These are phyloP conservation scores for Leccinum subgranulosum DNA, from an alignment of 768 basidiomycete species.

Conservation along the genomic window DNA sequence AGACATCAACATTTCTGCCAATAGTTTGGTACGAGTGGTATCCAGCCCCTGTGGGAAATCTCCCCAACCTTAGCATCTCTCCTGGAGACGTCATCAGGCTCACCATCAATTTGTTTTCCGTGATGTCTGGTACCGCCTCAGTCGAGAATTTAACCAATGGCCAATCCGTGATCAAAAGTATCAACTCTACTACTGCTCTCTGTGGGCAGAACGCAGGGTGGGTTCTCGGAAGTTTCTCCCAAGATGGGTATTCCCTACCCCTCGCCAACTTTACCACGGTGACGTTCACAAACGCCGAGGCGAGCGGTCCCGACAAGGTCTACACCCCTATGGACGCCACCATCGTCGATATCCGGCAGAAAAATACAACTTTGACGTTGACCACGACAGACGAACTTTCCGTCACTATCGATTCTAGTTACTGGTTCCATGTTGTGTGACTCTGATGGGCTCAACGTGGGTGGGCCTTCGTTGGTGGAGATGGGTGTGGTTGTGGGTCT, in stretches of 20 bases:
- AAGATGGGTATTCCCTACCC: background rate
- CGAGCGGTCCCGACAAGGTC: background rate
- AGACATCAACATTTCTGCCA: background rate
- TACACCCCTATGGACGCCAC: background rate
- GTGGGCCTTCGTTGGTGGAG: background rate
- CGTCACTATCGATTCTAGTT: background rate
- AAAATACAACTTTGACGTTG: background rate
- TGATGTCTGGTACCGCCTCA: background rate
- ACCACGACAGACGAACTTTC: background rate
- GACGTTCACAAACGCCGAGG: conserved; percentile 3
- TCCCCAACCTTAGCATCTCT: background rate
- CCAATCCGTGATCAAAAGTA: background rate
- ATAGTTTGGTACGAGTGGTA: conserved; percentile 12
- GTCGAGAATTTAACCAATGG: conserved; percentile 8
- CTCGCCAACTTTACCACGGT: conserved; percentile 7
- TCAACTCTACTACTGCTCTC: conserved; percentile 1
- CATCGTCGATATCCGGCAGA: conserved; percentile 1
- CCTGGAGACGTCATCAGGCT: conserved; percentile 2
- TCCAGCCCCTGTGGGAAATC: background rate
- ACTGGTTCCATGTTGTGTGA: background rate
- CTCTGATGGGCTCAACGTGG: background rate
- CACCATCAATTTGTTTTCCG: background rate
- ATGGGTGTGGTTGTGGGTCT: background rate
- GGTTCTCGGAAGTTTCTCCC: conserved; percentile 4
- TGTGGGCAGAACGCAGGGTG: conserved; percentile 7